Conservation (phyloP, 768 basidiomycete species). For the Candolleomyces efflorescens region DNA sequence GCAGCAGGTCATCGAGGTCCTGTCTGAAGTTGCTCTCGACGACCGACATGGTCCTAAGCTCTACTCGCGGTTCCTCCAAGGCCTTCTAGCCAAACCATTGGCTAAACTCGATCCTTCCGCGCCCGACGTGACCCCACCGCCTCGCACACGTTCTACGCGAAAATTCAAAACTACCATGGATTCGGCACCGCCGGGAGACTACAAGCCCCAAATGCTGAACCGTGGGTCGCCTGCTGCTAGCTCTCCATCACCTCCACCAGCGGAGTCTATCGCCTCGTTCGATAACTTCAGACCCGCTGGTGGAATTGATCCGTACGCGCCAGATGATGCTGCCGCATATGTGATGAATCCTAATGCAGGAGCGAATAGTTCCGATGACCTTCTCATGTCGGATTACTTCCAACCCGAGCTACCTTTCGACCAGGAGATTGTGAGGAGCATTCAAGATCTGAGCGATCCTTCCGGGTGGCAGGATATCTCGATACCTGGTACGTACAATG, state of each 20-base stretch:
- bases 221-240: slow-evolving; percentile 33
- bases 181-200: slow-evolving; percentile 7
- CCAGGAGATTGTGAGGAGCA: slow-evolving; percentile 54
- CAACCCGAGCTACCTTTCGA: slow-evolving; percentile 55
- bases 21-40: slow-evolving; percentile 73
- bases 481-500: slow-evolving; percentile 42
- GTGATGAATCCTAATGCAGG: slow-evolving; percentile 16
- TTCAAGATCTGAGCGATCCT: slow-evolving; percentile 54
- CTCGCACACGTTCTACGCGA: slow-evolving; percentile 10
- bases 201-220: slow-evolving; percentile 16
- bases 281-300: slow-evolving; percentile 34
- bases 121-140: neutral
- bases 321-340: slow-evolving; percentile 17
- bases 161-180: slow-evolving; percentile 9
- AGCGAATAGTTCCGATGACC: neutral
- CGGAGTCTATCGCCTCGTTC: slow-evolving; percentile 41
- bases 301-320: slow-evolving; percentile 15
- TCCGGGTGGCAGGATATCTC: slow-evolving; percentile 51
- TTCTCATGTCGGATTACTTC: slow-evolving; percentile 38
- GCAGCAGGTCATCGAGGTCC: slow-evolving; percentile 60
- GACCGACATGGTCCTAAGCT: slow-evolving; percentile 78
- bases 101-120: slow-evolving; percentile 28
- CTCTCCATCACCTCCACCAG: slow-evolving; percentile 46
- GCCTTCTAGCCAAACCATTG: slow-evolving; percentile 60
- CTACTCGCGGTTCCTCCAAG: slow-evolving; percentile 74